Conservation (phyloP, 331 rosid species). For the Quercus tomentella region DNA sequence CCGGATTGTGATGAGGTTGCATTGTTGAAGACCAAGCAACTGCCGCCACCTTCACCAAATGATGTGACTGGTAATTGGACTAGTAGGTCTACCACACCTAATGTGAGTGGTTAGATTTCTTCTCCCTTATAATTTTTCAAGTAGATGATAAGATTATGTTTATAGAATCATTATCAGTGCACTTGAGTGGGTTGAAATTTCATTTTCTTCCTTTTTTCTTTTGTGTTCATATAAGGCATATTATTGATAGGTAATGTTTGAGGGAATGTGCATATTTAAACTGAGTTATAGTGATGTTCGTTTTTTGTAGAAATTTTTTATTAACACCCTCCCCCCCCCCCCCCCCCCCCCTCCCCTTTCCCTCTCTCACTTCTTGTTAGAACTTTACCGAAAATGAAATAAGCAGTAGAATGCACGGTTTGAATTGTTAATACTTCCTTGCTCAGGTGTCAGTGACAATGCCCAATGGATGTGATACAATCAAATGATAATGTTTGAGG, state of each 20-base stretch:
- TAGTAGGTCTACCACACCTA: constrained; percentile 29
- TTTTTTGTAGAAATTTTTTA: no score
- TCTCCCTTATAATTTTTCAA: background rate
- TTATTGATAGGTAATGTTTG: no score
- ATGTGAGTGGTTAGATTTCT: constrained; percentile 19
- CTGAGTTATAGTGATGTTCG: no score
- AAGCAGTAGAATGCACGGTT: no score
- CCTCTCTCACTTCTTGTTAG: no score
- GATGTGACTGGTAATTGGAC: constrained; percentile 37
- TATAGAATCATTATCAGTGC: background rate
- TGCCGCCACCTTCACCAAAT: constrained; percentile 1
- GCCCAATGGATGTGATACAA: no score
- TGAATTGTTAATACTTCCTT: no score
- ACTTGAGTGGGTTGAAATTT: constrained; percentile 4
- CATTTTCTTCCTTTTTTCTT: background rate
- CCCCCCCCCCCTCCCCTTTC: no score
- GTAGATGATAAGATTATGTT: background rate
- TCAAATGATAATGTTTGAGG: no score
- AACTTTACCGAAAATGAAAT: no score
- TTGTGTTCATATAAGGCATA: background rate
- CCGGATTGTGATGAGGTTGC: constrained; percentile 21
- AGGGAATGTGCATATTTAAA: no score
- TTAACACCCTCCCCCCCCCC: background rate
- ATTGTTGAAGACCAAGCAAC: background rate
- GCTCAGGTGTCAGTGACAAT: no score